phyloP scores from a whole-genome alignment of 495 filamentous ascomycete genomes.

The Xylaria bambusicola region DNA sequence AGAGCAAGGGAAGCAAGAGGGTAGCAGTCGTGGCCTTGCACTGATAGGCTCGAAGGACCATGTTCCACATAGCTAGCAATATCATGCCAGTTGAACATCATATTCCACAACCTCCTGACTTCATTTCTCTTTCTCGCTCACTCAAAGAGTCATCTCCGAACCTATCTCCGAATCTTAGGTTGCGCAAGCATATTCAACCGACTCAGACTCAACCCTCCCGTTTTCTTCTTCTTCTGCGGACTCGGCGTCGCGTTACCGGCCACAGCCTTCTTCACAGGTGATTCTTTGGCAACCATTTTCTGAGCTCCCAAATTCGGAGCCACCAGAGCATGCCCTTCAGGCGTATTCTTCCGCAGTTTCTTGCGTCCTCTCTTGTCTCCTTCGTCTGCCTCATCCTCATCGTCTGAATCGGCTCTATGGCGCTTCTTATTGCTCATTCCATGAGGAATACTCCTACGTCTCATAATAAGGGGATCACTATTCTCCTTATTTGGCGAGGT shows the following conservation, averaged over 20 bases:
- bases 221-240: conserved; percentile 51
- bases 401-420: conserved; percentile 54
- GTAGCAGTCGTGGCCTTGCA: too few species aligned
- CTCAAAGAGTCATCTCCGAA: too few species aligned
- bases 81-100: too few species aligned
- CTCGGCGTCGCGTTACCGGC: conserved; percentile 33
- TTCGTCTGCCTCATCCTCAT: conserved; percentile 47
- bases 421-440: conserved; percentile 77
- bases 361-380: conserved; percentile 43
- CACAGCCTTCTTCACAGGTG: conserved; percentile 33
- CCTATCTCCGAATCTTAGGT: conserved; percentile 55
- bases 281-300: too few species aligned
- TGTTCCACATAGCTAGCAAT: neutral
- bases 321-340: conserved; percentile 48
- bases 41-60: too few species aligned
- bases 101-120: neutral
- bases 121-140: too few species aligned
- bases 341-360: conserved; percentile 49
- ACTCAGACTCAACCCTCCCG: conserved; percentile 46
- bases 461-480: conserved; percentile 40
- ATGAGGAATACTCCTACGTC: conserved; percentile 53
- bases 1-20: too few species aligned
- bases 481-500: conserved; percentile 50
- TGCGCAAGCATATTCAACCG: conserved; percentile 55
- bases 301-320: conserved; percentile 39